Percentiles rank a stretch among this genome's conserved stretches.
phyloP scores from a whole-genome alignment of 108 stramenopile species.

The Fragilaria crotonensis region DNA sequence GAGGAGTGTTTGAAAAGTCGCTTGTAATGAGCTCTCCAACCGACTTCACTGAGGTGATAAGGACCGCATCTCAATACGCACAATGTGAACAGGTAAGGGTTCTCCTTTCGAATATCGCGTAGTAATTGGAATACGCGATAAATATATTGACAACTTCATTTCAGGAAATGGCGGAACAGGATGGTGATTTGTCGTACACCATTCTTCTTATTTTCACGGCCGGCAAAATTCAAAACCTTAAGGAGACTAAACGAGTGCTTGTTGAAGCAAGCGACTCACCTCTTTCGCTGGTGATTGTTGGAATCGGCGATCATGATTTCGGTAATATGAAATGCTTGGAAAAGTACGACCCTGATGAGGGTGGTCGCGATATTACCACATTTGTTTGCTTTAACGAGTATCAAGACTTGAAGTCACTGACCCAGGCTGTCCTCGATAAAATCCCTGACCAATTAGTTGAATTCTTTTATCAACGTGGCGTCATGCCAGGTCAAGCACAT shows the following conservation, averaged over 20 bases:
- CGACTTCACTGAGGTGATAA: conserved; percentile 77
- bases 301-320: conserved; percentile 83
- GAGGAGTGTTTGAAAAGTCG: conserved; percentile 58
- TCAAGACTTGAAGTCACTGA: conserved; percentile 49
- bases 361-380: conserved; percentile 45
- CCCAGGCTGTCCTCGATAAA: conserved; percentile 71
- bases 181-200: conserved; percentile 63
- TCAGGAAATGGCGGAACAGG: conserved; percentile 40
- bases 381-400: conserved; percentile 55
- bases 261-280: conserved; percentile 63
- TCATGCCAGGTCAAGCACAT: conserved; percentile 44
- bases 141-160: not conserved
- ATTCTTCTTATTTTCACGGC: conserved; percentile 90
- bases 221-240: conserved; percentile 80
- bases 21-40: conserved; percentile 88
- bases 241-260: conserved; percentile 67
- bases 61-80: conserved; percentile 67
- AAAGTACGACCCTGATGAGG: conserved; percentile 33
- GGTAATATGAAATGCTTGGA: conserved; percentile 72
- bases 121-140: conserved; percentile 17
- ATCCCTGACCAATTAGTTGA: conserved; percentile 79
- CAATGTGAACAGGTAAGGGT: conserved; percentile 51
- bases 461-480: conserved; percentile 47
- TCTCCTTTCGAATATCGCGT: conserved; percentile 5
- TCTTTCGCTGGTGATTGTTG: conserved; percentile 81